Evolutionary conservation across 345 rosid species (phyloP).

Genomic region (Ceriops tagal): DNA sequence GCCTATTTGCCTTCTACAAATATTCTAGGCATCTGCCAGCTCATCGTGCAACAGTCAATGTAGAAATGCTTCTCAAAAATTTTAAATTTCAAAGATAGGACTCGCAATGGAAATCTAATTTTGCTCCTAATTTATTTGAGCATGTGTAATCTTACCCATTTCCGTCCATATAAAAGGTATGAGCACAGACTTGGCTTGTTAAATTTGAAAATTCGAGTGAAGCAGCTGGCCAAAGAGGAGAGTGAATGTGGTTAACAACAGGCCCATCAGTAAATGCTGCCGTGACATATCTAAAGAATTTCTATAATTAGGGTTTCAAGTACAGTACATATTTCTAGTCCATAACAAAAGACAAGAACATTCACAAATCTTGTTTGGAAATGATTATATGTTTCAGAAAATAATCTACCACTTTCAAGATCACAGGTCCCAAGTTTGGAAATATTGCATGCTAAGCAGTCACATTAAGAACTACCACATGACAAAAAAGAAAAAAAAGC

Average conservation of each 20-base stretch:
- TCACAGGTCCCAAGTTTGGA: no score
- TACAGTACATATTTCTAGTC: background rate
- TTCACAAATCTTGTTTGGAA: background rate
- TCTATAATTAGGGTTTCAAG: background rate
- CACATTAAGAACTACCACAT: no score
- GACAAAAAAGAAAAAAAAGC: no score
- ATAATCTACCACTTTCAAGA: background rate
- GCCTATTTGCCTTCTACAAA: background rate
- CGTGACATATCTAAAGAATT: background rate
- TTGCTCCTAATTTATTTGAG: background rate
- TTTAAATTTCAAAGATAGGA: background rate
- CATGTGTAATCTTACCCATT: slow-evolving; percentile 60
- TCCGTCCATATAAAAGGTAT: slow-evolving; percentile 54
- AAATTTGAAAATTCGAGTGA: slow-evolving; percentile 86
- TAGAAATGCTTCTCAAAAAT: background rate
- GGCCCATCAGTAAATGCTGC: slow-evolving; percentile 7
- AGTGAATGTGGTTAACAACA: background rate
- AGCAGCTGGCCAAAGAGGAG: slow-evolving; percentile 44
- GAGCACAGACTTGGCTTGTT: slow-evolving; percentile 55
- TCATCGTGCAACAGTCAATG: background rate
- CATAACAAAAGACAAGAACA: background rate
- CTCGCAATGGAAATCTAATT: background rate
- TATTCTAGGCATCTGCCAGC: no score
- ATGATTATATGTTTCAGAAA: background rate
- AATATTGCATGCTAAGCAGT: no score